These are phyloP conservation scores for Vanilla planifolia DNA, from an alignment of 106 monocot genomes.

Conservation along the genomic window DNA sequence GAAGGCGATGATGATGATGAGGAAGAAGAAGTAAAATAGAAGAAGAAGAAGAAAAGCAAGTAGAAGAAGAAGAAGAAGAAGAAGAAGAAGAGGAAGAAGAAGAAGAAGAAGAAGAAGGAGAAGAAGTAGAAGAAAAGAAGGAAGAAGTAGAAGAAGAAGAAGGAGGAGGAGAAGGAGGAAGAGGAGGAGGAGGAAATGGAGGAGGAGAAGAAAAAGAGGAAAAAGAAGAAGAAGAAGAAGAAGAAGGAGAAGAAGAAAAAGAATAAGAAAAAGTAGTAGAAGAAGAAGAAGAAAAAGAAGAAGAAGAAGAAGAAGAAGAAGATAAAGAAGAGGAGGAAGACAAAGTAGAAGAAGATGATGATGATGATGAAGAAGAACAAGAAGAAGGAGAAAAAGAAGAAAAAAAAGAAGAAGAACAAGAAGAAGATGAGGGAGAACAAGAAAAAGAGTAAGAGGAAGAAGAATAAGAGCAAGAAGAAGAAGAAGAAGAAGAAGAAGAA, in stretches of 20 bases:
- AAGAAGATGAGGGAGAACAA: too few species aligned
- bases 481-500: too few species aligned
- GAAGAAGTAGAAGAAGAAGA: too few species aligned
- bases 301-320: background rate
- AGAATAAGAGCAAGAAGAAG: too few species aligned
- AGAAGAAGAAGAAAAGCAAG: too few species aligned
- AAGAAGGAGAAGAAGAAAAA: background rate
- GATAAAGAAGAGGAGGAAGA: background rate
- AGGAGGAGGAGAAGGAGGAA: background rate
- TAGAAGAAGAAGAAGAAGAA: too few species aligned
- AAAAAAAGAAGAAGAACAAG: background rate
- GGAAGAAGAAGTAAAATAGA: too few species aligned
- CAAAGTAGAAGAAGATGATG: background rate
- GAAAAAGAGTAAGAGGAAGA: too few species aligned
- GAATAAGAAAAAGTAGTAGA: background rate
- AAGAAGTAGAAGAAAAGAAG: too few species aligned
- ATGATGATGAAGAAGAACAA: background rate
- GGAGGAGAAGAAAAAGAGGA: background rate
- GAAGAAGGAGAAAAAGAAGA: background rate
- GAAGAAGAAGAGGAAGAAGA: background rate
- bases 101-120: background rate
- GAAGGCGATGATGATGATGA: too few species aligned
- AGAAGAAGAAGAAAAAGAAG: background rate
- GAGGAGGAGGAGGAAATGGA: too few species aligned
- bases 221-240: background rate